Evolutionary conservation across 148 eudicot genomes (phyloP), one percentile per base, ranked within the genome.

Genomic region (Rhododendron kiyosumense): DNA sequence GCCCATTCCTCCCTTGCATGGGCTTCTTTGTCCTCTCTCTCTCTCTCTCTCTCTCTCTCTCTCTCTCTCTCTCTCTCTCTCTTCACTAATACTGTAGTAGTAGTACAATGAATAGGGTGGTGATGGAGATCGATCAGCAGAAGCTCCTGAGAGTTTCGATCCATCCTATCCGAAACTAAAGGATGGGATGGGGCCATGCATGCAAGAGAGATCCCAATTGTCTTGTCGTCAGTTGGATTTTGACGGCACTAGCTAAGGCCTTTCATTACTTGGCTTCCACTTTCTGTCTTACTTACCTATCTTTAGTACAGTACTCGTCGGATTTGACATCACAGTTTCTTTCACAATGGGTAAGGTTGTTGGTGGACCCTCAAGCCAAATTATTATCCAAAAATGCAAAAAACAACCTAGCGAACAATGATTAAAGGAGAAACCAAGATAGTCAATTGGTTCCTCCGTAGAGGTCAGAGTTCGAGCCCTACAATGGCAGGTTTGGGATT

Each of bases 201-300:
- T 7, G 48, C 34, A 75, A 36, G 86, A 54, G 81, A 84, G 86
- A 84, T 84, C 75, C 12, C 71, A 34, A 24, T 51, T 84, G 86
- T 84, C 71, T 84, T 84, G 22, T 75, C 46, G 7, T 54, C 81
- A 84, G 71, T 84, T 84, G 76, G 86, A 54, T 84, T 51, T 84
- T 84, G 79, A 84, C 34, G 85, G 79, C 79, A 28, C 75, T 5
- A 38, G 41, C 41, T 26, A 30, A 30, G 75, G 34, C 32, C 75
- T 30, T 30, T 69, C 7, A 69, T 69, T 69, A 0, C 34, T 69
- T 63, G 30, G 28, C 38, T 36, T 36, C 38, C 38, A 63, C 71
- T 63, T 63, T 24, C 12, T 63, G 63, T 57, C 24, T 32, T n/a
- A n/a, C n/a, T 57, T 57, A 3, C 0, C 24, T 57, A 3, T 3